Base-by-base conservation (phyloP, 768 basidiomycete genomes). In the Pleurotus cornucopiae region DNA sequence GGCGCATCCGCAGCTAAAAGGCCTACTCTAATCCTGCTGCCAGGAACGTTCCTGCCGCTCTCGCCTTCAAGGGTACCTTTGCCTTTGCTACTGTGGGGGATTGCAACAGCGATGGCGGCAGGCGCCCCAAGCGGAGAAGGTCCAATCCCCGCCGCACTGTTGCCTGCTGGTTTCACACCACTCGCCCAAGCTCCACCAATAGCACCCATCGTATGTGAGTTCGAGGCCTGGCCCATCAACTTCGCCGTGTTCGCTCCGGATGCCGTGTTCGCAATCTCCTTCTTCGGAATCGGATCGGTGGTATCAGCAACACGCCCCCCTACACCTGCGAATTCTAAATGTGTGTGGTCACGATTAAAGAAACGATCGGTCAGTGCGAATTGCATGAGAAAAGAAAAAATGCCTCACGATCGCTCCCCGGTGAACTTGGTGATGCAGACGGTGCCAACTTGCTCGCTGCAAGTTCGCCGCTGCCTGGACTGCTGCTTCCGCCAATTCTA, bases 361-460 rank as follows among this genome's bases (percentile, higher is more conserved):
- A 34, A 34, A 34, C 9, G 30, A 34, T 34, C 30, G 30, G 30
- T 34, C 30, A 34, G 11, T 34, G 30, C 30, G 9, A 34, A 34
- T 34, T 34, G 7, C 11, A 34, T 11, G 30, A 34, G 30, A 34
- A 34, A 34, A 34, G 30, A 34, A 34, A 37, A 34, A n/a, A 16
- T 21, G 14, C 14, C 48, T 53, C 21, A 38, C n/a, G 38, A 11
- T 53, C 51, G 23, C 34, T 51, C 49, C 51, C 51, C 12, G 18
- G 23, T 20, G 26, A 40, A 39, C 37, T 23, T 23, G 41, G 20
- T 20, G 14, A 25, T 25, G 56, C 58, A 48, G 48, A 45, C 20
- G 66, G 62, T 3, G 66, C 65, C n/a, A 66, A 52, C 4, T 64
- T 67, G 41, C 64, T 58, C 44, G 60, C 20, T 4, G 65, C 60